phyloP scores from a whole-genome alignment of 2,329 filamentous ascomycete genomes.

The Clonostachys rosea region DNA sequence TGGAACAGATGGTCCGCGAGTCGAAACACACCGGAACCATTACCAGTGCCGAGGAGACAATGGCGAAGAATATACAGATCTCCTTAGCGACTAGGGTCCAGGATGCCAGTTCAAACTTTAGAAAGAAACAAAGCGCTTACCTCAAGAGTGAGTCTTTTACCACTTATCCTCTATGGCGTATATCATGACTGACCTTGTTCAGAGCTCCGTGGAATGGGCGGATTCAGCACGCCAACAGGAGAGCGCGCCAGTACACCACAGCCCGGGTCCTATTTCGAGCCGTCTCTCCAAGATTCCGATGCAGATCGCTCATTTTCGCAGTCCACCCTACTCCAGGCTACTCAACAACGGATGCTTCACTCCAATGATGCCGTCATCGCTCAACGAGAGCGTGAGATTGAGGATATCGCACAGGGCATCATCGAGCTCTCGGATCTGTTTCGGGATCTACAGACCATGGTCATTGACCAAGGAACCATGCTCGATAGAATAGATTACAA shows the following conservation, averaged over 20 bases:
- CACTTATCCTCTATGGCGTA: not conserved
- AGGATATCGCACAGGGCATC: constrained; percentile 96
- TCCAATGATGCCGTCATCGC: constrained; percentile 81
- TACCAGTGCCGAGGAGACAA: constrained; percentile 81
- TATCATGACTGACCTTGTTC: constrained; percentile 4
- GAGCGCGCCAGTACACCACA: constrained; percentile 51
- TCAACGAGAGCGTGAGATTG: constrained; percentile 93
- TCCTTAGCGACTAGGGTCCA: constrained; percentile 84
- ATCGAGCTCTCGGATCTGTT: constrained; percentile 97
- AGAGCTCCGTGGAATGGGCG: constrained; percentile 71
- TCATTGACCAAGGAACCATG: constrained; percentile 87
- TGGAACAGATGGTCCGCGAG: constrained; percentile 84
- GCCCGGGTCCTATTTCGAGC: constrained; percentile 64
- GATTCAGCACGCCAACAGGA: constrained; percentile 36
- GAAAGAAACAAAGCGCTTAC: constrained; percentile 97
- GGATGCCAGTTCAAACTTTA: constrained; percentile 84
- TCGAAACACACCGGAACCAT: constrained; percentile 68
- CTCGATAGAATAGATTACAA: constrained; percentile 97
- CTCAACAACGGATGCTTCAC: constrained; percentile 60
- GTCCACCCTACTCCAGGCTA: constrained; percentile 77
- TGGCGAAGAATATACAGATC: constrained; percentile 95
- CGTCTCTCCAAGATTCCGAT: constrained; percentile 88
- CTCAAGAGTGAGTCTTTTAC: constrained; percentile 66
- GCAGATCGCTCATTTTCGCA: constrained; percentile 91
- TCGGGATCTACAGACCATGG: constrained; percentile 92